Conservation (phyloP, 805 yeast genomes). For the Cyberlindnera suaveolens region DNA sequence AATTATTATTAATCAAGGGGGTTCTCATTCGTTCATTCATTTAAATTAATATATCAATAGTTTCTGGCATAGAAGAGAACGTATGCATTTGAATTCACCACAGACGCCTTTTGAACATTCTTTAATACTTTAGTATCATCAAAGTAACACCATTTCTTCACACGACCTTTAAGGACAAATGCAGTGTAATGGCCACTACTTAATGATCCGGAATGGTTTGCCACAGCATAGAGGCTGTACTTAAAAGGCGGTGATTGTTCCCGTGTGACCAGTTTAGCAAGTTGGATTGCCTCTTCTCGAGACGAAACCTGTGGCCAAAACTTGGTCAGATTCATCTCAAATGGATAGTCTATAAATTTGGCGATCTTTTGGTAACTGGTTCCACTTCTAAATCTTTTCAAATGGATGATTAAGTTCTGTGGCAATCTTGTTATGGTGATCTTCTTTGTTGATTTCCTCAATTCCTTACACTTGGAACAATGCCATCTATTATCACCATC, state of each 20-base stretch:
- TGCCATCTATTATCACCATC: constrained; percentile 80
- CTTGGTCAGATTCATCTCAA: constrained; percentile 44
- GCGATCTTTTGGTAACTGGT: constrained; percentile 12
- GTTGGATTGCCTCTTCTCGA: constrained; percentile 4
- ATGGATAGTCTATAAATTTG: constrained; percentile 67
- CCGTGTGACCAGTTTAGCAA: constrained; percentile 50
- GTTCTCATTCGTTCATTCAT: background rate
- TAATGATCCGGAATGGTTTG: constrained; percentile 77
- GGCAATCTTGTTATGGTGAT: constrained; percentile 76
- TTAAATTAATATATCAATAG: background rate
- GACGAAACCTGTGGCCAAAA: constrained; percentile 12
- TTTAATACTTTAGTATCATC: constrained; percentile 70
- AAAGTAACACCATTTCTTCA: constrained; percentile 63
- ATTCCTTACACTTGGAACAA: constrained; percentile 68
- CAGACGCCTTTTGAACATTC: constrained; percentile 43
- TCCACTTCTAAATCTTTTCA: constrained; percentile 67
- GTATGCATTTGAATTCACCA: constrained; percentile 71
- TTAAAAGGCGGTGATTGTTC: constrained; percentile 78
- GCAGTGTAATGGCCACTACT: constrained; percentile 89
- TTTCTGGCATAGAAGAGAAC: constrained; percentile 66
- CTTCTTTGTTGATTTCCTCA: constrained; percentile 59
- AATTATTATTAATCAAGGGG: background rate
- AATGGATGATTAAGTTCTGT: constrained; percentile 68
- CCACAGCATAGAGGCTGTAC: constrained; percentile 74
- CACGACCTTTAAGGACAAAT: constrained; percentile 57